Evolutionary conservation across 164 flowering plant species (phyloP).

Genomic region (Vitis riparia): DNA sequence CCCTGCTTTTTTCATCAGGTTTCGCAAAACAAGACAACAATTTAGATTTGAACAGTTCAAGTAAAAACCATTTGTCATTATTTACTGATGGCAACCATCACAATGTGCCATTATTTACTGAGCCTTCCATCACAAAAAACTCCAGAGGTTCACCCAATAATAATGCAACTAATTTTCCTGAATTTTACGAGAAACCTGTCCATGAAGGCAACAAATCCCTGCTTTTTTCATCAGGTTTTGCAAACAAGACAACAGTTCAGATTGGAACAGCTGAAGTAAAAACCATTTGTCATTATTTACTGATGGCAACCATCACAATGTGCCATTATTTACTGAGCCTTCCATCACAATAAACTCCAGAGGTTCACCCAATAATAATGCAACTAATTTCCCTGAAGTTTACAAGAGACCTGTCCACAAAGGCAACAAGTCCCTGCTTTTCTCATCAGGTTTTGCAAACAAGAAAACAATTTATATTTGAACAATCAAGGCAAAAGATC

Average conservation of each 20-base stretch:
- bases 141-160: conserved; percentile 36
- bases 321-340: conserved; percentile 37
- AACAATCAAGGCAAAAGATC: no score
- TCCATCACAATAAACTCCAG: conserved; percentile 17
- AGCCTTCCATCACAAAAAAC: conserved; percentile 27
- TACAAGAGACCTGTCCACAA: conserved; percentile 26
- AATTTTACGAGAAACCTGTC: conserved; percentile 23
- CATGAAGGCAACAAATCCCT: conserved; percentile 26
- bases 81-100: not conserved
- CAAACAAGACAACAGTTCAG: not conserved
- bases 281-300: no score
- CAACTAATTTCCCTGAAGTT: conserved; percentile 25
- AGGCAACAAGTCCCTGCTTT: conserved; percentile 36
- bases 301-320: conserved; percentile 1
- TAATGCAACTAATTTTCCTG: conserved; percentile 30
- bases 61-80: no score
- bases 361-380: conserved; percentile 41
- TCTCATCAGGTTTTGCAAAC: conserved; percentile 23
- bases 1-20: conserved; percentile 44
- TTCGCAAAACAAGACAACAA: not conserved
- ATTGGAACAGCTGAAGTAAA: no score
- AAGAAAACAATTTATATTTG: not conserved
- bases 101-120: conserved; percentile 32
- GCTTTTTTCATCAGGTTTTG: conserved; percentile 38
- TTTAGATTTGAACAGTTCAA: no score